A percentile compares a stretch with the other conserved stretches of the same genome.
Evolutionary conservation across 768 basidiomycete genomes (phyloP).

Genomic region (Hericium coralloides): DNA sequence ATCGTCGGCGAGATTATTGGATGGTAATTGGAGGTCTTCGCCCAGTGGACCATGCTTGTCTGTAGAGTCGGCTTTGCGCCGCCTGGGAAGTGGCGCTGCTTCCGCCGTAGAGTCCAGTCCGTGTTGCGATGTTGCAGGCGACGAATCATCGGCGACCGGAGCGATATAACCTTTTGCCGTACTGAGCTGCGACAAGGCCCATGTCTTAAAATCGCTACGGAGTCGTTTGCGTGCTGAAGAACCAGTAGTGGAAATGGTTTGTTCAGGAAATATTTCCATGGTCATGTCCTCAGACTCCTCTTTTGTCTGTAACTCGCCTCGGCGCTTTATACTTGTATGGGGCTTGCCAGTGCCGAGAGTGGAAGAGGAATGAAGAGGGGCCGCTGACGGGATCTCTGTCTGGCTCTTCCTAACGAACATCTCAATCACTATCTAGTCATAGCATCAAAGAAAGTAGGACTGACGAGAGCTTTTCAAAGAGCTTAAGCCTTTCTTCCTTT

Average conservation of each 20-base stretch:
- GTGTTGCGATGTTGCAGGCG: background rate
- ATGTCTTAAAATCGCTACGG: conserved; percentile 68
- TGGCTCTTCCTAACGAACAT: conserved; percentile 47
- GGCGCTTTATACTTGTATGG: conserved; percentile 48
- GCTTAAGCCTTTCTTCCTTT: conserved; percentile 71
- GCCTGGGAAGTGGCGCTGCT: conserved; percentile 28
- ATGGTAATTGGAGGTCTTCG: conserved; percentile 55
- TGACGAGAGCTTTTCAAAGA: conserved; percentile 80
- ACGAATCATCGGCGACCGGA: conserved; percentile 5
- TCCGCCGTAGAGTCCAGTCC: background rate
- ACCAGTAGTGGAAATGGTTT: too few relatives aligned
- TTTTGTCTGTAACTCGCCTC: conserved; percentile 29
- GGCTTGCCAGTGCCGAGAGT: conserved; percentile 72
- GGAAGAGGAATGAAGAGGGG: conserved; percentile 69
- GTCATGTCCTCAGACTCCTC: too few relatives aligned
- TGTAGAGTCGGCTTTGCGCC: conserved; percentile 33
- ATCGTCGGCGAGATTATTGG: conserved; percentile 53
- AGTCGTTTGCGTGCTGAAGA: conserved; percentile 24
- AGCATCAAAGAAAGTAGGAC: conserved; percentile 19
- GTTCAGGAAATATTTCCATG: too few relatives aligned
- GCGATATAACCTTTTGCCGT: conserved; percentile 34
- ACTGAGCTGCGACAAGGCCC: conserved; percentile 77
- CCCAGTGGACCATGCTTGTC: conserved; percentile 78
- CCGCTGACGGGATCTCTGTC: conserved; percentile 47
- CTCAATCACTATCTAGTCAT: background rate